Evolutionary conservation across 202 grass and related monocot genomes (phyloP), one percentile per base, ranked within the genome.

Genomic region (Setaria viridis): DNA sequence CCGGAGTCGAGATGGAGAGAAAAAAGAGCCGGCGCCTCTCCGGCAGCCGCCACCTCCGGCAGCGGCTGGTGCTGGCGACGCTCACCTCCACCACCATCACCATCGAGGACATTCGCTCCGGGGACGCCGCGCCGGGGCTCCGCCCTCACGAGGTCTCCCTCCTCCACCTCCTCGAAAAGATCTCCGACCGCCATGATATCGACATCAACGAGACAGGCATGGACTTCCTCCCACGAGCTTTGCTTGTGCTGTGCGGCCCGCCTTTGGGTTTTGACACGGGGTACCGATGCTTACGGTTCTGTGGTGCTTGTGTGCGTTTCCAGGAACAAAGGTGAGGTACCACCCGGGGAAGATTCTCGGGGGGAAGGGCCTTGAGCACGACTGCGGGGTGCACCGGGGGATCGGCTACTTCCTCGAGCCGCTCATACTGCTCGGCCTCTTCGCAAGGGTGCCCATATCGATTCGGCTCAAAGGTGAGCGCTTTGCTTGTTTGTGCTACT

Each of bases 371-470:
- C 75, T 97, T 17, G 80, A 91, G 58, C 97, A 99, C 53, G 90
- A 99, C 55, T 99, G 97, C 49, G 94, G 94, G 25, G 72, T 94
- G 56, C 88, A 85, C 81, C 86, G 97, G 12, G 93, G 91, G 9
- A 93, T 99, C n/a, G 94, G 97, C 11, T 96, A 94, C 84, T 94
- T 96, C 74, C 85, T 99, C 14, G 93, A 99, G 88, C 93, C 91
- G 13, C 84, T 99, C 72, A 79, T 99, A 60, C 62, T 99, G 74
- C 88, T 99, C 10, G 93, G 90, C 14, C 72, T 99, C 9, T 99
- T 99, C 59, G 85, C 88, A 12, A 94, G 85, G 87, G 84, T 85
- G 46, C 87, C 93, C 43, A 69, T 96, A 48, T 90, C 88, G 7
- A 59, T 88, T 30, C 81, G 76, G 5, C 85, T 91, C 39, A 91